Base-by-base conservation (phyloP, 352 stramenopile species). In the Phytophthora podocarpi region DNA sequence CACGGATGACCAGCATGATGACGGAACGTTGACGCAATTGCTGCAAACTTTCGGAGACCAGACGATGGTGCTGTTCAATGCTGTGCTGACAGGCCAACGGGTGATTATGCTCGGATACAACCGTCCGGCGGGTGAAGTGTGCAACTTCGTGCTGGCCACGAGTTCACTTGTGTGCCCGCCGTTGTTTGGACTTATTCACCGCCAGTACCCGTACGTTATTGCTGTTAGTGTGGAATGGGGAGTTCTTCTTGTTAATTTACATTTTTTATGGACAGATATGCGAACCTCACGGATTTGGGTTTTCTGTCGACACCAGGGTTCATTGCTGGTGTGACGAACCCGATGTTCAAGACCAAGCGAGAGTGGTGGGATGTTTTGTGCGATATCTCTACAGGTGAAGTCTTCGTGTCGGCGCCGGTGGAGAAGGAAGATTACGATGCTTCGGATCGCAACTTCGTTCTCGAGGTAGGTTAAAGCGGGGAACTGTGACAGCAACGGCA, bases 351-450 rank as follows among this genome's bases (percentile, higher is more conserved):
- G 62, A 88, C 83, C 48, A 94, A 95, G 60, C 76, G 77, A 18
- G 89, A 97, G 45, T 97, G 90, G 90, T 97, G 90, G 90, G 90
- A 97, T 58, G 78, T 97, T 18, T 65, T 97, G 20, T 95, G 86
- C 35, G 88, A 97, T 66, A 81, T 97, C 42, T 91, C 85, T 4
- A 96, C 66, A 5, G 86, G 87, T 6, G 85, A 94, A 60, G 77
- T 94, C 7, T 54, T 91, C 8, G 58, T 92, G 21, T 89, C 82
- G 0, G 51, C 72, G 5, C 67, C 67, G 10, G 55, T 72, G 2
- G 87, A 96, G 50, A 83, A 85, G 48, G 87, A 96, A 37, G 85
- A 96, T 35, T 90, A 77, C 27, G 87, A 96, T 47, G 34, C 49
- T 7, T 65, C 68, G 10, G 87, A 96, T 48, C 81, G 79, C 15